A percentile compares a stretch with the other conserved stretches of the same genome.
These are phyloP conservation scores for Cylindricascospora bacillispora DNA, from an alignment of 1,139 yeast species.

Conservation along the genomic window DNA sequence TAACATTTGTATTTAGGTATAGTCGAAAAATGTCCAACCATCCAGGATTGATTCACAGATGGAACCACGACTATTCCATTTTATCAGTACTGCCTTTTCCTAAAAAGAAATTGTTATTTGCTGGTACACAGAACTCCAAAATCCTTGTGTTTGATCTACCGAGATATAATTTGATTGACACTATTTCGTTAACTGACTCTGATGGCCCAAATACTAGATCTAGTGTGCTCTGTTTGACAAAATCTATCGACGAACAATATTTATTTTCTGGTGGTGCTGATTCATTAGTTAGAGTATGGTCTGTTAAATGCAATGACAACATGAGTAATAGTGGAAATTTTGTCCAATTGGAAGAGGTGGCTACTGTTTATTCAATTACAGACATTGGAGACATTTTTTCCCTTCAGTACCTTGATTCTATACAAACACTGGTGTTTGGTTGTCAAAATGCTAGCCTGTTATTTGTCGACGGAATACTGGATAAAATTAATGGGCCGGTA, in stretches of 20 bases:
- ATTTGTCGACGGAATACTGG: slow-evolving; percentile 40
- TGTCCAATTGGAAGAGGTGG: slow-evolving; percentile 31
- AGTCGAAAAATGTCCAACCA: slow-evolving; percentile 1
- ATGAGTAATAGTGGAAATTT: slow-evolving; percentile 9
- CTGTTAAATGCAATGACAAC: slow-evolving; percentile 34
- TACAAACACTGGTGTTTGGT: slow-evolving; percentile 64
- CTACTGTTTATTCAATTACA: slow-evolving; percentile 66
- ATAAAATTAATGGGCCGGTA: slow-evolving; percentile 12
- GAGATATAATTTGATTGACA: slow-evolving; percentile 37
- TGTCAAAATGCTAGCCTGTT: slow-evolving; percentile 84
- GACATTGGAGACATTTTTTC: slow-evolving; percentile 94
- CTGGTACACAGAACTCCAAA: slow-evolving; percentile 91
- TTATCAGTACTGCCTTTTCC: slow-evolving; percentile 68
- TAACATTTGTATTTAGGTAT: no score
- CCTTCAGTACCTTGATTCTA: slow-evolving; percentile 50
- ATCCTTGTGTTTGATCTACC: slow-evolving; percentile 58
- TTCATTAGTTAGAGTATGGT: slow-evolving; percentile 80
- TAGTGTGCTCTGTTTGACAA: slow-evolving; percentile 49
- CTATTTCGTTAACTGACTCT: slow-evolving; percentile 17
- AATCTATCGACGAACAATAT: slow-evolving; percentile 44
- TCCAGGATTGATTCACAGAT: slow-evolving; percentile 43
- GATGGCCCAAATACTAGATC: slow-evolving; percentile 46
- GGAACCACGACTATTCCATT: slow-evolving; percentile 66
- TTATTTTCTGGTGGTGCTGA: slow-evolving; percentile 86
- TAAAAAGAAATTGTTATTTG: slow-evolving; percentile 46